Percentiles rank a stretch among this genome's conserved stretches.
These are phyloP conservation scores for Guadua angustifolia DNA, from an alignment of 176 grass and related monocot genomes.

Conservation along the genomic window DNA sequence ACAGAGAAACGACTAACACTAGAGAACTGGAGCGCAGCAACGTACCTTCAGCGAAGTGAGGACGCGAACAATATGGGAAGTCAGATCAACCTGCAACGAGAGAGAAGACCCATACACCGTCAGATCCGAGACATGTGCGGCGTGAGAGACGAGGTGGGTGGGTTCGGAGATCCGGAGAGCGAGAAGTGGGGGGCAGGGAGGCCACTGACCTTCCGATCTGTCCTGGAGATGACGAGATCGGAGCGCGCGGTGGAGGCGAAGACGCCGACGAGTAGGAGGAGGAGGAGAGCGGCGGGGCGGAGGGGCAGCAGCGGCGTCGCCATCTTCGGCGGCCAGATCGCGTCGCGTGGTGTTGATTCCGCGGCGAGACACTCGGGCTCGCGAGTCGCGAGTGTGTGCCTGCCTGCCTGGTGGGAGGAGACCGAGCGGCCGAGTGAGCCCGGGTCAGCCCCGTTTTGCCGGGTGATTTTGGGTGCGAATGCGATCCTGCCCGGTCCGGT, in stretches of 20 bases:
- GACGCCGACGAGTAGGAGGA: constrained; percentile 28
- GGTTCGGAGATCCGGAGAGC: constrained; percentile 38
- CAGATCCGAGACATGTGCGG: constrained; percentile 15
- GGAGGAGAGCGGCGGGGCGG: constrained; percentile 21
- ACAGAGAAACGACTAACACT: not conserved
- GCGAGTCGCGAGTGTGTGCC: not conserved
- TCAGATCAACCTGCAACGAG: constrained; percentile 80
- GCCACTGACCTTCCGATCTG: constrained; percentile 73
- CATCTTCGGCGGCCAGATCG: constrained; percentile 57
- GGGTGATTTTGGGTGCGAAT: not conserved
- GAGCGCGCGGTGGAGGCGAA: constrained; percentile 53
- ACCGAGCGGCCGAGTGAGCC: not conserved
- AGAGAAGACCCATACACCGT: not conserved
- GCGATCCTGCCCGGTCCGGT: not conserved
- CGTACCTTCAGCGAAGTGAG: constrained; percentile 81
- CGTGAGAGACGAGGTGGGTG: not conserved
- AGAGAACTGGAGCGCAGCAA: not conserved
- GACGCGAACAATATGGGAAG: constrained; percentile 87
- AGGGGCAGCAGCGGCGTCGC: constrained; percentile 38
- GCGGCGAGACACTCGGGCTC: constrained; percentile 17
- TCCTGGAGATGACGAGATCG: constrained; percentile 82
- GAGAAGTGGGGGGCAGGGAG: not conserved
- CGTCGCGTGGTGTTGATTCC: not conserved
- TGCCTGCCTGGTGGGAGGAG: not conserved
- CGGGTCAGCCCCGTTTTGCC: not conserved